Conservation (phyloP, 768 basidiomycete species). For the Amylocystis lapponica region DNA sequence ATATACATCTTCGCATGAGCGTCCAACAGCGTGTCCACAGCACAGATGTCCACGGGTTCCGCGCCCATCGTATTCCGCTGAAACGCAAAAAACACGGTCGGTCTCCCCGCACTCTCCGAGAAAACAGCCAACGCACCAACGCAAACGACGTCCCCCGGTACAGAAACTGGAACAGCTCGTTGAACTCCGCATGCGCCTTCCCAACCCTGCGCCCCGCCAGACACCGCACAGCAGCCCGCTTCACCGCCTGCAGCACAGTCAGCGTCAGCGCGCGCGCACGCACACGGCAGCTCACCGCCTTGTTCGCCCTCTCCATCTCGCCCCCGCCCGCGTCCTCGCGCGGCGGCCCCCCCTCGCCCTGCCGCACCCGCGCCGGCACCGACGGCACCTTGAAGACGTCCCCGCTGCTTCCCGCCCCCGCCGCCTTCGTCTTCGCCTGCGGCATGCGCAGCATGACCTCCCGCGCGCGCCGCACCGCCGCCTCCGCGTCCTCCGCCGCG, state of each 20-base stretch:
- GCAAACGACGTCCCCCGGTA: conserved; percentile 37
- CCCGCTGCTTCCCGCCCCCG: conserved; percentile 12
- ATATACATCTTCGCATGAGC: conserved; percentile 35
- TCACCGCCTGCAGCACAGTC: conserved; percentile 28
- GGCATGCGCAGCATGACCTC: conserved; percentile 36
- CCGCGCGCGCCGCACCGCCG: conserved; percentile 26
- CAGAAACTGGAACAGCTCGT: conserved; percentile 33
- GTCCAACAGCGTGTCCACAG: conserved; percentile 28
- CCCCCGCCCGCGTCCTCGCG: conserved; percentile 30
- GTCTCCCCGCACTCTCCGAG: too few species aligned
- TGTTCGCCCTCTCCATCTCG: conserved; percentile 53
- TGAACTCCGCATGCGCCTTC: conserved; percentile 35
- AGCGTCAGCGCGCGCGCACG: background rate
- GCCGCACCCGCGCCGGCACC: too few species aligned
- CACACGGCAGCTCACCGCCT: conserved; percentile 37
- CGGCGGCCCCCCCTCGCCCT: conserved; percentile 22
- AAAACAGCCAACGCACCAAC: conserved; percentile 35
- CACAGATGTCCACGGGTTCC: conserved; percentile 16
- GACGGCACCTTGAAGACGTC: too few species aligned
- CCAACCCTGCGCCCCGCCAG: conserved; percentile 27
- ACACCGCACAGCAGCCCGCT: conserved; percentile 31
- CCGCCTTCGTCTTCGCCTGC: conserved; percentile 10
- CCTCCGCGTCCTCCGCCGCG: conserved; percentile 21
- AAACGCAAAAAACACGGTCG: too few species aligned
- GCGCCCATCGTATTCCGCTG: too few species aligned